Conservation (phyloP, 345 rosid genomes). For the Eucalyptus curtisii region DNA sequence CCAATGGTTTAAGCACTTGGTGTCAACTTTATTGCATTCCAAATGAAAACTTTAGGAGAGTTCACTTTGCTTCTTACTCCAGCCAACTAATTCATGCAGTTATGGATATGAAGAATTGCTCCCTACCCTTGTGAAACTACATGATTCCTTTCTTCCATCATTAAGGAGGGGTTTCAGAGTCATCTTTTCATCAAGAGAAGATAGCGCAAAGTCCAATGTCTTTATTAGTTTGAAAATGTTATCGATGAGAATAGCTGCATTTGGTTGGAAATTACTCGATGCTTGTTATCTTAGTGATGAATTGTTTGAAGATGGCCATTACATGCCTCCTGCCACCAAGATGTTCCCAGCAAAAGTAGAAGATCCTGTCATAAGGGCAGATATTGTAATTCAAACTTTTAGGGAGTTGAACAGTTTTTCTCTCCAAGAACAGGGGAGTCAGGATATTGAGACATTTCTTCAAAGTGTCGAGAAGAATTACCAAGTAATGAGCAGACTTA, state of each 20-base stretch:
- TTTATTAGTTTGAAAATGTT: slow-evolving; percentile 60
- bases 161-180: slow-evolving; percentile 46
- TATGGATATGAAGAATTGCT: slow-evolving; percentile 75
- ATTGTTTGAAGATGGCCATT: slow-evolving; percentile 22
- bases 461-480: slow-evolving; percentile 47
- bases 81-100: slow-evolving; percentile 28
- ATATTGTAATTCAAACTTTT: slow-evolving; percentile 70
- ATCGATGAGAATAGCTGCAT: slow-evolving; percentile 46
- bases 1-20: neutral
- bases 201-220: slow-evolving; percentile 29
- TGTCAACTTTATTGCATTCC: neutral
- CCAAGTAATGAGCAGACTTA: slow-evolving; percentile 41
- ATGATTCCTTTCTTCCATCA: slow-evolving; percentile 80
- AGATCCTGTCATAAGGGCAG: slow-evolving; percentile 83
- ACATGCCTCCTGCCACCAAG: slow-evolving; percentile 43
- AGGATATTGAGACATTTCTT: slow-evolving; percentile 36
- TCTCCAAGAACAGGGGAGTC: slow-evolving; percentile 31
- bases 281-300: slow-evolving; percentile 57
- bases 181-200: slow-evolving; percentile 30
- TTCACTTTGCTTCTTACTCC: neutral
- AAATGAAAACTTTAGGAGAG: neutral
- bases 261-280: slow-evolving; percentile 79
- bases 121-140: slow-evolving; percentile 48
- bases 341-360: slow-evolving; percentile 84
- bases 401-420: slow-evolving; percentile 64